A percentile compares a stretch with the other conserved stretches of the same genome.
Evolutionary conservation across 2,329 filamentous ascomycete genomes (phyloP).

Genomic region (Aspergillus phoenicis): DNA sequence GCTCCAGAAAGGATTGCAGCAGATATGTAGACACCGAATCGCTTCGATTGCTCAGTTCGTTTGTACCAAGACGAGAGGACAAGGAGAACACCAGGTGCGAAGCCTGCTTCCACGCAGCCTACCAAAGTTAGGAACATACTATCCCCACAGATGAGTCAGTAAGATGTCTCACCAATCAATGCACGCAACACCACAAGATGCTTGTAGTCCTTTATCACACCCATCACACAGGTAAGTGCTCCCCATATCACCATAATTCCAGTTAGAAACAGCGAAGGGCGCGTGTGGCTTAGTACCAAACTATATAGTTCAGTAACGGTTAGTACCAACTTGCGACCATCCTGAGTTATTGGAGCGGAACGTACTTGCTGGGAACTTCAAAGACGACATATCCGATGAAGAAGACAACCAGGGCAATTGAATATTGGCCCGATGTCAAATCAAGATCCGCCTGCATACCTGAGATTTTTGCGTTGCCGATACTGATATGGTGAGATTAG

Average conservation of each 20-base stretch:
- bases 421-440: slow-evolving; percentile 49
- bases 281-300: slow-evolving; percentile 52
- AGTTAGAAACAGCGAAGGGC: slow-evolving; percentile 55
- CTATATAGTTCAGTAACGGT: slow-evolving; percentile 1
- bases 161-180: slow-evolving; percentile 10
- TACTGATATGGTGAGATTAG: slow-evolving; percentile 10
- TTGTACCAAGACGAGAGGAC: slow-evolving; percentile 63
- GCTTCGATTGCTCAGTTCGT: slow-evolving; percentile 58
- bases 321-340: background rate
- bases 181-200: slow-evolving; percentile 51
- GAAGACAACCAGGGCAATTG: slow-evolving; percentile 56
- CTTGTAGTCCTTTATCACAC: slow-evolving; percentile 50
- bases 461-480: slow-evolving; percentile 31
- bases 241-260: slow-evolving; percentile 60
- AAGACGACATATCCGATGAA: slow-evolving; percentile 58
- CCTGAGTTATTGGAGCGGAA: background rate
- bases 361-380: slow-evolving; percentile 56
- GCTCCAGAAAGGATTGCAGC: slow-evolving; percentile 59
- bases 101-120: slow-evolving; percentile 28
- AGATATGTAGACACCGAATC: slow-evolving; percentile 62
- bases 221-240: slow-evolving; percentile 54
- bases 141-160: background rate
- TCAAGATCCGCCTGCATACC: slow-evolving; percentile 26
- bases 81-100: slow-evolving; percentile 26
- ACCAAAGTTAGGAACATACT: background rate